Conservation (phyloP, 495 filamentous ascomycete species). For the Tricharina praecox region DNA sequence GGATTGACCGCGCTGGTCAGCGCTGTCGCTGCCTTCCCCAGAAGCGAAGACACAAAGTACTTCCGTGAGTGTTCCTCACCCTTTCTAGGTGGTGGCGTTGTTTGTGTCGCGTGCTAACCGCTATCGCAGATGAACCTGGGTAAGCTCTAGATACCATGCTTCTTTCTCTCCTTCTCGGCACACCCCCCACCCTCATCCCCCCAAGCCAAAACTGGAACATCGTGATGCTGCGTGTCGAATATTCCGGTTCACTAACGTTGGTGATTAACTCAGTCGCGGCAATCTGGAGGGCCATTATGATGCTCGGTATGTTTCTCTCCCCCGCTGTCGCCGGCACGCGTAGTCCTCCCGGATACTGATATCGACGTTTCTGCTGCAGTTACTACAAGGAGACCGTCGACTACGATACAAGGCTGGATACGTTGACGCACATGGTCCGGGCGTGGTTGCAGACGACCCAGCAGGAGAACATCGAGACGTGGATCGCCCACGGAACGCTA, state of each 20-base stretch:
- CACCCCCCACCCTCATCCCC: not conserved
- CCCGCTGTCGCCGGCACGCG: not conserved
- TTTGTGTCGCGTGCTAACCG: slow-evolving; percentile 10
- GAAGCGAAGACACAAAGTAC: slow-evolving; percentile 17
- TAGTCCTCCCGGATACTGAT: not conserved
- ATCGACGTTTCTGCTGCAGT: not conserved
- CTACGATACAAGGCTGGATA: slow-evolving; percentile 46
- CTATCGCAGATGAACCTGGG: slow-evolving; percentile 24
- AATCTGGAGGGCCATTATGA: slow-evolving; percentile 22
- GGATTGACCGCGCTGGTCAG: slow-evolving; percentile 39
- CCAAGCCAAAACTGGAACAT: not conserved
- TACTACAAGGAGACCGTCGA: slow-evolving; percentile 44
- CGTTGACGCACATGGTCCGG: slow-evolving; percentile 50
- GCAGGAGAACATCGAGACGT: slow-evolving; percentile 53
- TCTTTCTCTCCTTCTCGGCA: too few relatives aligned
- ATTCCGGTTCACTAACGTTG: too few relatives aligned
- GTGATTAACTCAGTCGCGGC: too few relatives aligned
- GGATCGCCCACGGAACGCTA: slow-evolving; percentile 76
- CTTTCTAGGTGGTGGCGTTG: not conserved
- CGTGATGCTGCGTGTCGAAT: not conserved
- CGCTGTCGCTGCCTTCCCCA: not conserved
- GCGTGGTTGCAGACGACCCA: slow-evolving; percentile 54
- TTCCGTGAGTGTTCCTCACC: slow-evolving; percentile 19
- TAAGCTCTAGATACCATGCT: too few relatives aligned
- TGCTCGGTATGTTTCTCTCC: slow-evolving; percentile 7